Base-by-base conservation (phyloP, 1,284 basidiomycete genomes). In the Sanghuangporus baumii region DNA sequence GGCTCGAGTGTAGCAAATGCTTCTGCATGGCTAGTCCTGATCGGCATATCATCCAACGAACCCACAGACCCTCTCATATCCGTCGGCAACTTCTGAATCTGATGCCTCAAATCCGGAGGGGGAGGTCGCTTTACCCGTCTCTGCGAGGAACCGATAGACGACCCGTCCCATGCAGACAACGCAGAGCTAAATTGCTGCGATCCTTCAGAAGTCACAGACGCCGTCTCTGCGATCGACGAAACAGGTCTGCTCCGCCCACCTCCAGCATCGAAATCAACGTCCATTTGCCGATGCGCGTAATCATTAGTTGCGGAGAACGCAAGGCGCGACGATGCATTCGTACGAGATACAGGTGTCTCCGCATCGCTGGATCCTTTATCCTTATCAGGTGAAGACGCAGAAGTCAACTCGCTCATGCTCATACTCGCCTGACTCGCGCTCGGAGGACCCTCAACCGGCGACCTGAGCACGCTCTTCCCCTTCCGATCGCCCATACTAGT, bases 1-100 rank as follows among this genome's bases (percentile, higher is more conserved):
- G 84, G 81, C 70, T 89, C 83, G 60, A 91, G 76, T n/a, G 87
- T 81, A 2, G 82, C 82, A 66, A 88, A 91, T 0, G 87, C 85
- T 72, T 91, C 89, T 9, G 82, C 81, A 70, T 91, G 87, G 5
- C 87, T 86, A 2, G 88, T 90, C 31, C 86, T 82, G 72, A 56
- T 70, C 26, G 74, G 74, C 62, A 66, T 76, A 12, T 73, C 73
- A 40, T 76, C 74, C 12, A 59, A 36, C 37, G 65, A 58, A 38
- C 60, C 46, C 48, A 67, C 59, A 16, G 62, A 56, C 20, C 60
- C 57, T 31, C 57, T 56, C 41, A 57, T 31, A 20, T 55, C 55
- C 51, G 36, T 31, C 31, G 62, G n/a, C 26, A 48, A 2, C 31
- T 56, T 52, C 51, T 37, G 36, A 47, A 59, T 18, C 26, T 55